Conservation (phyloP, 2,329 filamentous ascomycete genomes). For the Colletotrichum tropicicola region DNA sequence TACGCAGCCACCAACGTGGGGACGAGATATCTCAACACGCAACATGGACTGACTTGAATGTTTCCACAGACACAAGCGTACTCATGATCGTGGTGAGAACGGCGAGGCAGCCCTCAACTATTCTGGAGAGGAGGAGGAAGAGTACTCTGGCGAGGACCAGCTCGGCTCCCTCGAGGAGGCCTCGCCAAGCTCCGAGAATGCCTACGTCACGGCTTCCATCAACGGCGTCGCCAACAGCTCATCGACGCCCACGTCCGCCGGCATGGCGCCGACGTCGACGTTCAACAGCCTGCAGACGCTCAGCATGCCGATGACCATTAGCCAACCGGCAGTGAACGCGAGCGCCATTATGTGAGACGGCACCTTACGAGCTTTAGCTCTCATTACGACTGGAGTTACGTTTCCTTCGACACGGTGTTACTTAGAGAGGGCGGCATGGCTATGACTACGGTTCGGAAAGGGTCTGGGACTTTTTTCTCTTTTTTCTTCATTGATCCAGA, state of each 20-base stretch:
- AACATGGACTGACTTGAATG: slow-evolving; percentile 45
- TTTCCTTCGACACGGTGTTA: slow-evolving; percentile 29
- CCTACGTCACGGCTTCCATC: slow-evolving; percentile 65
- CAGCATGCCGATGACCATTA: slow-evolving; percentile 72
- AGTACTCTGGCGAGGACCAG: slow-evolving; percentile 83
- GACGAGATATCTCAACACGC: neutral
- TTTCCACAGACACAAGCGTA: slow-evolving; percentile 83
- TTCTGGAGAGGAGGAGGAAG: slow-evolving; percentile 87
- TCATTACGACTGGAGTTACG: slow-evolving; percentile 30
- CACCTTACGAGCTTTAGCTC: slow-evolving; percentile 13
- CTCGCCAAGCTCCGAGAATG: slow-evolving; percentile 75
- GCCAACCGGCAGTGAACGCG: slow-evolving; percentile 59
- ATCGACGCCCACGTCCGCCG: slow-evolving; percentile 37
- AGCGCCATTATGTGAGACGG: slow-evolving; percentile 53
- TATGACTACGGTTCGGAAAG: slow-evolving; percentile 24
- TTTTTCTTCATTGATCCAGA: slow-evolving; percentile 24
- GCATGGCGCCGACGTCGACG: slow-evolving; percentile 38
- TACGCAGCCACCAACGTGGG: slow-evolving; percentile 35
- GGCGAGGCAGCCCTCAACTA: slow-evolving; percentile 66
- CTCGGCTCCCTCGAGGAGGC: slow-evolving; percentile 83
- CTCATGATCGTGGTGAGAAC: slow-evolving; percentile 72
- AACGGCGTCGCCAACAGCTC: slow-evolving; percentile 50
- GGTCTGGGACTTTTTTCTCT: slow-evolving; percentile 25
- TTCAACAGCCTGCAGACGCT: slow-evolving; percentile 69
- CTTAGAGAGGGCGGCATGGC: slow-evolving; percentile 29